Evolutionary conservation across 192 early-diverging fungal genomes (phyloP), one percentile per base, ranked within the genome.

Genomic region (Phycomyces nitens): DNA sequence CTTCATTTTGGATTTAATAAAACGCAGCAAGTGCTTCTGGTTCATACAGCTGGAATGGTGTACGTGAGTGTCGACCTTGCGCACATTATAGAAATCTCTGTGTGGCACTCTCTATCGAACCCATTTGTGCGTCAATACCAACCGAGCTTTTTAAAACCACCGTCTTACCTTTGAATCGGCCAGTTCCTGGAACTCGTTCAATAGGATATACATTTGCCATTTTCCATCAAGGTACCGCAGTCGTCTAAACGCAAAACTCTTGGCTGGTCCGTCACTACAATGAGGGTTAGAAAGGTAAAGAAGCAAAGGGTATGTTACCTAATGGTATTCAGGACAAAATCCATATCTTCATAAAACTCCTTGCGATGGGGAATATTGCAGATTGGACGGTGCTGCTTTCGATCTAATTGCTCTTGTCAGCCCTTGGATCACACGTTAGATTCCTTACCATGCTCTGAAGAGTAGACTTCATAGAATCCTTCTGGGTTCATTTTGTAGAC

Each of bases 1-100:
- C 71, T 86, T 85, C 61, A 97, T 75, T 72, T 95, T 96, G 38
- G 89, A 84, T 72, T 98, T 97, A 77, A 97, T 96, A 66, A 96
- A 97, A 7, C 94, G 90, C 34, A 97, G 73, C 54, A 97, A 64
- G 70, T 97, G 95, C 78, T 97, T 97, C 70, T 94, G 91, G 73
- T 96, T 98, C 95, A 98, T 96, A 63, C 93, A 95, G 3, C 88
- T 83, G 5, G 91, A 89, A 68, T 94, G 84, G 64, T 98, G 95
- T 43, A 98, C 89, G 82, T 98, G 95, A 51, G 92, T 95, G 75
- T 98, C 96, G 16, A 98, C 94, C 68, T 98, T 98, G 54, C 96
- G 89, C 51, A 98, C 93, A 60, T 98, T 98, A 84, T 98, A 98
- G 70, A 96, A 92, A 72, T 98, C 96, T 60, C 95, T 83, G 63